A percentile compares a stretch with the other conserved stretches of the same genome.
Conservation (phyloP, 140 eudicot species). For the Senecio squalidus region DNA sequence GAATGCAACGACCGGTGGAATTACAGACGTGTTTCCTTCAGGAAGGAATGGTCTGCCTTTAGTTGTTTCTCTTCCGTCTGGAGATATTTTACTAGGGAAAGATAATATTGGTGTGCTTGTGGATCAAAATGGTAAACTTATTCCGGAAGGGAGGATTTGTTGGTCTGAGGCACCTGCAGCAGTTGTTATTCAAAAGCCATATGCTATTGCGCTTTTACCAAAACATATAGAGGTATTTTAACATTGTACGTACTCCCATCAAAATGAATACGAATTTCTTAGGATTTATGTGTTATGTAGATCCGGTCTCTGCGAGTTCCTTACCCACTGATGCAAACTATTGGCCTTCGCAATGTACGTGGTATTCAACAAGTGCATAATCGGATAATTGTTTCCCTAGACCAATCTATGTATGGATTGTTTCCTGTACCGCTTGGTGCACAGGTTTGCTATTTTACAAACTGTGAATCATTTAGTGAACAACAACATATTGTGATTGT, state of each 20-base stretch:
- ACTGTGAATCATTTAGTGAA: not conserved
- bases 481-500: not conserved
- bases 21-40: conserved; percentile 69
- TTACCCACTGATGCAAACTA: conserved; percentile 83
- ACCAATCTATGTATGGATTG: conserved; percentile 70
- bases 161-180: conserved; percentile 93
- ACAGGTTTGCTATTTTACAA: conserved; percentile 59
- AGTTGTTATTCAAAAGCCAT: conserved; percentile 76
- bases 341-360: conserved; percentile 78
- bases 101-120: conserved; percentile 92
- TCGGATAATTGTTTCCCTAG: conserved; percentile 60
- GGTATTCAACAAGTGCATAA: conserved; percentile 53
- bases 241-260: not conserved
- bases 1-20: conserved; percentile 63
- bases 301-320: conserved; percentile 87
- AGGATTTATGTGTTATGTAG: conserved; percentile 40
- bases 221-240: conserved; percentile 79
- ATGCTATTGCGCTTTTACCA: conserved; percentile 80
- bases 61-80: conserved; percentile 78
- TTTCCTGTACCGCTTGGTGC: conserved; percentile 98
- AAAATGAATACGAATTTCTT: not conserved
- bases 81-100: conserved; percentile 90
- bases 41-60: conserved; percentile 93
- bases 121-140: conserved; percentile 84
- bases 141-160: conserved; percentile 88